Base-by-base conservation (phyloP, 495 filamentous ascomycete species). In the Lasiosphaeriaceae sp. region DNA sequence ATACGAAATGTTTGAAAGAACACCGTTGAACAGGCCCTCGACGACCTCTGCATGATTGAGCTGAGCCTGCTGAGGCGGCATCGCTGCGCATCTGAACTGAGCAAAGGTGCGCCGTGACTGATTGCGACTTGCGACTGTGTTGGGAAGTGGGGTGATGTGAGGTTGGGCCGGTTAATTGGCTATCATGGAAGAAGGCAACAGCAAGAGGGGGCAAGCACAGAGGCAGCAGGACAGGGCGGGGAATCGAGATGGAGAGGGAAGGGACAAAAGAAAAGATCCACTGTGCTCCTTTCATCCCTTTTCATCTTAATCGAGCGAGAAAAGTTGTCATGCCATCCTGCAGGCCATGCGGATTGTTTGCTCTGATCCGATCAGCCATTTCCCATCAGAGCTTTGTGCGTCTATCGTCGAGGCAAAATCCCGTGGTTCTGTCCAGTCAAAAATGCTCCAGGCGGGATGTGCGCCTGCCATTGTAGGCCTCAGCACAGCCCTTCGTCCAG, bases 1-100 rank as follows among this genome's bases (percentile, higher is more conserved):
- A 2, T 46, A 35, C 19, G 56, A 58, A 2, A 17, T 35, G 11
- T 58, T 31, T 1, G 24, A 6, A 2, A 19, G 21, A 37, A 58
- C 39, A 14, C 14, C 4, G 12, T 17, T 35, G 7, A 58, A 47
- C 24, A 58, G 50, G 5, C 23, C 21, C 23, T 35, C 29, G 6
- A 53, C 37, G 9, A 47, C 24, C 50, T 52, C 17, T 11, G 37
- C 56, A 19, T 58, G 49, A 20, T 53, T 35, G 17, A 23, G 16
- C 3, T 52, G 17, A 34, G 11, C 9, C 21, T 20, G 16, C 3
- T 52, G 17, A 34, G 11, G 14, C 21, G 29, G 31, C 50, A 52
- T 52, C 14, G 12, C 11, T n/a, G 22, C 3, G 0, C 26, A 31
- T 4, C 1, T 5, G 5, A 6, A 19, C 24, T 11, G 34, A 3